Percentiles rank a stretch among this genome's conserved stretches.
These are phyloP conservation scores for Mesotaenium endlicherianum DNA, from an alignment of 139 green algal genomes.

Conservation along the genomic window DNA sequence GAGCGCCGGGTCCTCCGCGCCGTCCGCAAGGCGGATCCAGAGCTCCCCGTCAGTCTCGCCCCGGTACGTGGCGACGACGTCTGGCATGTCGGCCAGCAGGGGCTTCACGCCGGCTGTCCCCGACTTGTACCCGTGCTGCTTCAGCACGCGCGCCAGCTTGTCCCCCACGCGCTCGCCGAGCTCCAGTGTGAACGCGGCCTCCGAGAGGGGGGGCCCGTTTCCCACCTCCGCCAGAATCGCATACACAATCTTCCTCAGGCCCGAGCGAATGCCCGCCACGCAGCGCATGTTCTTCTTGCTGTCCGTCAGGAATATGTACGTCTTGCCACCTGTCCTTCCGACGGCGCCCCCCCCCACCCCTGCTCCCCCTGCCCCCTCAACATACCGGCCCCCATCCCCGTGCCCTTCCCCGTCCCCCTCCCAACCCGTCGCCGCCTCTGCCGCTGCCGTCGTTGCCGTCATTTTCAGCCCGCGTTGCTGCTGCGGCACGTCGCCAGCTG, in stretches of 20 bases:
- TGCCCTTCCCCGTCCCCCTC: background rate
- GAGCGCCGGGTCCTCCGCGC: background rate
- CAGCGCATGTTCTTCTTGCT: background rate
- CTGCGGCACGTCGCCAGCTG: too few species aligned
- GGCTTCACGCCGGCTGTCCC: background rate
- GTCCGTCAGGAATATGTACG: too few species aligned
- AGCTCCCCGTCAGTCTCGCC: background rate
- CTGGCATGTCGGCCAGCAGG: background rate
- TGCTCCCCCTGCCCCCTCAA: background rate
- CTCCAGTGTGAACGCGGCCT: too few species aligned
- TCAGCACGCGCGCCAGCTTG: background rate
- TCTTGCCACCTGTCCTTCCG: too few species aligned
- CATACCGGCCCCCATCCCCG: background rate
- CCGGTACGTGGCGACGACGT: background rate
- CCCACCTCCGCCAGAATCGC: background rate
- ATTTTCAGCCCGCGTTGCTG: too few species aligned
- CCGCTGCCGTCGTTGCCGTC: too few species aligned
- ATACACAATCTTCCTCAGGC: background rate
- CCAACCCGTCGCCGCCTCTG: background rate
- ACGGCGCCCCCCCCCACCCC: background rate
- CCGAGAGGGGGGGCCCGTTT: too few species aligned
- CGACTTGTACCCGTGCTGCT: background rate
- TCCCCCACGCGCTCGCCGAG: background rate
- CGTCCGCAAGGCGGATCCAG: background rate
- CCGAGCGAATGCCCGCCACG: background rate